Evolutionary conservation across 2,329 filamentous ascomycete species (phyloP).

Genomic region (Aspergillus nomiae): DNA sequence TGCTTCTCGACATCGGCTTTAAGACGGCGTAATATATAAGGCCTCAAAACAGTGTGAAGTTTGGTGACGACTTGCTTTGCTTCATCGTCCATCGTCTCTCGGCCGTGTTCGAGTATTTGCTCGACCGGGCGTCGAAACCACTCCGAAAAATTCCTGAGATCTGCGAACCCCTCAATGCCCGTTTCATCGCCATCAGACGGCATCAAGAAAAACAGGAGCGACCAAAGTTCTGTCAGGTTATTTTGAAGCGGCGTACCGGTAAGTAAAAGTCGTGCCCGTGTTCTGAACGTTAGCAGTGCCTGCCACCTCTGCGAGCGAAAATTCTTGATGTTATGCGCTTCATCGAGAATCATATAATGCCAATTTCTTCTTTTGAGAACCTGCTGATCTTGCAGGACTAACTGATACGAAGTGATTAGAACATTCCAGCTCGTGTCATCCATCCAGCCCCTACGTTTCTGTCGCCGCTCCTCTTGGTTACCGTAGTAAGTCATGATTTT

Average conservation of each 20-base stretch:
- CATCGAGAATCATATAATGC: constrained; percentile 98
- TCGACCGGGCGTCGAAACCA: constrained; percentile 96
- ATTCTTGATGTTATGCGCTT: constrained; percentile 99
- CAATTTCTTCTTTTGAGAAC: constrained; percentile 90
- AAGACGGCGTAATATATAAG: constrained; percentile 84
- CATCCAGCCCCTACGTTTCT: constrained; percentile 90
- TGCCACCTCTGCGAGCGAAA: constrained; percentile 98
- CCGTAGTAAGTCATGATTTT: constrained; percentile 98
- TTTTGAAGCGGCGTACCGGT: constrained; percentile 97
- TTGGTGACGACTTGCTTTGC: constrained; percentile 89
- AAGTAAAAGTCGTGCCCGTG: constrained; percentile 78
- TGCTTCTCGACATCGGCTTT: constrained; percentile 99
- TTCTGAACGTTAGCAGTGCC: constrained; percentile 90
- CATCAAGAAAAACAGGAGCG: constrained; percentile 92
- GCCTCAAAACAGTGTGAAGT: constrained; percentile 88
- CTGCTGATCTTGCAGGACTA: constrained; percentile 90
- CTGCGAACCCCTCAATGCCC: constrained; percentile 85
- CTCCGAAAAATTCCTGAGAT: constrained; percentile 92
- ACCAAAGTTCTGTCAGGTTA: constrained; percentile 96
- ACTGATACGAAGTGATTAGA: constrained; percentile 95
- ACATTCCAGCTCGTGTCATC: constrained; percentile 95
- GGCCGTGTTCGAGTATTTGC: constrained; percentile 91
- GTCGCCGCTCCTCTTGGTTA: constrained; percentile 84
- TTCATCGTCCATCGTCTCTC: constrained; percentile 92
- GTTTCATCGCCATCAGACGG: constrained; percentile 74